A percentile compares a stretch with the other conserved stretches of the same genome.
Evolutionary conservation across 1,284 basidiomycete genomes (phyloP).

Genomic region (Anthracocystis panici-leucophaei): DNA sequence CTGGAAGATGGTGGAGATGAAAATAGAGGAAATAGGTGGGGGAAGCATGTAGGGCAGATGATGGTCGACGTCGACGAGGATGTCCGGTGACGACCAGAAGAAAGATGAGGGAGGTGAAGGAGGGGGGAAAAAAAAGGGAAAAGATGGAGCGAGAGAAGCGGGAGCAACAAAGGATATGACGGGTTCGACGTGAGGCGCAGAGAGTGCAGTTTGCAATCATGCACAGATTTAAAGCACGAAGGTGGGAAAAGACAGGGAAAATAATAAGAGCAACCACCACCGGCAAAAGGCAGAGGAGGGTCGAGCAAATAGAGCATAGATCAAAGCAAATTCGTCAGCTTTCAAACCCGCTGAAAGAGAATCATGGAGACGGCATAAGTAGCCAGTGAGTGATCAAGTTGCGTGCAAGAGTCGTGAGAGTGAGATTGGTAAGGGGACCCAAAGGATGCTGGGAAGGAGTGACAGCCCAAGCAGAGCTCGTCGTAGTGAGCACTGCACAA

Average conservation of each 20-base stretch:
- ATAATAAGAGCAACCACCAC: neutral
- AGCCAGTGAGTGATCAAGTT: neutral
- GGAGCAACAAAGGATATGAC: conserved; percentile 10
- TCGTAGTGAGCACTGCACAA: too few relatives aligned
- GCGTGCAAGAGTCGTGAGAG: neutral
- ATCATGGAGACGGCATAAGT: neutral
- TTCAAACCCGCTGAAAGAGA: neutral
- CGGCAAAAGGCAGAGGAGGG: neutral
- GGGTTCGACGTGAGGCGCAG: conserved; percentile 14
- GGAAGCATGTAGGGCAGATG: conserved; percentile 12
- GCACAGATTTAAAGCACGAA: neutral
- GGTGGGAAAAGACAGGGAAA: conserved; percentile 4
- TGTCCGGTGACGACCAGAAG: conserved; percentile 8
- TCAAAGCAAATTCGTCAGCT: conserved; percentile 6
- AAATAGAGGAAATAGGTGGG: neutral
- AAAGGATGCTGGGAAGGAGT: too few relatives aligned
- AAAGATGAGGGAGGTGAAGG: conserved; percentile 5
- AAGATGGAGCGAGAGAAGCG: conserved; percentile 2
- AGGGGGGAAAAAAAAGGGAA: conserved; percentile 1
- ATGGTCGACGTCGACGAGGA: conserved; percentile 12
- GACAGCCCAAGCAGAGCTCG: too few relatives aligned
- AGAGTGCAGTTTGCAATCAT: conserved; percentile 6
- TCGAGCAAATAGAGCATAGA: neutral
- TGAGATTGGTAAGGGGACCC: too few relatives aligned
- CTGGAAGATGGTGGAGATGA: conserved; percentile 1